phyloP scores from a whole-genome alignment of 2,329 filamentous ascomycete species.

The Calycina marina region DNA sequence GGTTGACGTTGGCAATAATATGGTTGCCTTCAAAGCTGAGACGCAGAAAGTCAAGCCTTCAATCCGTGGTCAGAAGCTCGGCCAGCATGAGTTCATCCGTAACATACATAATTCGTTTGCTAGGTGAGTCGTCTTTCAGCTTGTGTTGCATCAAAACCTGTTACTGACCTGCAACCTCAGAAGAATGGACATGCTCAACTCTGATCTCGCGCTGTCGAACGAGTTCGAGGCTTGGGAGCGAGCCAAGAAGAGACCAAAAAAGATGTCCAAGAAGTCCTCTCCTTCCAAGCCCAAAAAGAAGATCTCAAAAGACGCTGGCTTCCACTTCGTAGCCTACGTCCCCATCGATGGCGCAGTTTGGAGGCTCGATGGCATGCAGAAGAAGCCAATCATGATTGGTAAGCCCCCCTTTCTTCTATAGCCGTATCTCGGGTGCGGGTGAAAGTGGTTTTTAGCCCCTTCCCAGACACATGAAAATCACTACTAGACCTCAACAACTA shows the following conservation, averaged over 20 bases:
- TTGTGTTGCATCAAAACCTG: neutral
- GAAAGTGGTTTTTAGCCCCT: too few species aligned
- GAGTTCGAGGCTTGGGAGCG: slow-evolving; percentile 24
- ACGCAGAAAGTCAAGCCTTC: slow-evolving; percentile 56
- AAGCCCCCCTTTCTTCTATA: slow-evolving; percentile 9
- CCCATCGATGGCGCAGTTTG: slow-evolving; percentile 61
- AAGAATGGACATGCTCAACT: slow-evolving; percentile 61
- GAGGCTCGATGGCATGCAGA: slow-evolving; percentile 78
- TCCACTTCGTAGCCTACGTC: slow-evolving; percentile 84
- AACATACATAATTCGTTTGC: slow-evolving; percentile 80
- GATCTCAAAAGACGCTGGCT: slow-evolving; percentile 45
- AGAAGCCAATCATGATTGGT: slow-evolving; percentile 52
- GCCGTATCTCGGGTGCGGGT: too few species aligned
- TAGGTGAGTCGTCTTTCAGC: slow-evolving; percentile 29
- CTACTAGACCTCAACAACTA: too few species aligned
- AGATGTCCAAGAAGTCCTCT: slow-evolving; percentile 23
- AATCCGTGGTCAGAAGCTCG: slow-evolving; percentile 61
- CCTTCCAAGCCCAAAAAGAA: slow-evolving; percentile 27
- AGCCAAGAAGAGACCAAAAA: slow-evolving; percentile 17
- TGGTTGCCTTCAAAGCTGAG: slow-evolving; percentile 57
- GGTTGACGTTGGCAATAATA: slow-evolving; percentile 52
- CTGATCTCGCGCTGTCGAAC: slow-evolving; percentile 50
- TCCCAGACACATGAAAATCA: too few species aligned
- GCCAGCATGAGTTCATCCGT: slow-evolving; percentile 62
- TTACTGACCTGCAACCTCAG: too few species aligned